Percentiles rank a stretch among this genome's conserved stretches.
These are phyloP conservation scores for Pisolithus tinctorius DNA, from an alignment of 768 basidiomycete species.

Conservation along the genomic window DNA sequence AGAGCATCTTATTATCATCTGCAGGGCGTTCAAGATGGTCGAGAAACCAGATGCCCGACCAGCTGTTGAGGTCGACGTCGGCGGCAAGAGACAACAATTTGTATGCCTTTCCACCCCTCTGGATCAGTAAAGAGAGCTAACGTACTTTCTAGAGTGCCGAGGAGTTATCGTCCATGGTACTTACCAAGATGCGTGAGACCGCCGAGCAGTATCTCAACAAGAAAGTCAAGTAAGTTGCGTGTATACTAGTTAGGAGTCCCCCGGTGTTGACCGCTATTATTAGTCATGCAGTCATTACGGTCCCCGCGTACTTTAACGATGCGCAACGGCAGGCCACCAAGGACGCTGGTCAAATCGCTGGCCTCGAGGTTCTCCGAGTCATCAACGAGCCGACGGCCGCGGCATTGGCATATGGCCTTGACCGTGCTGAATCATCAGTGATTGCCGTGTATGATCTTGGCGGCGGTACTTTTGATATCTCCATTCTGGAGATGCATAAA, in stretches of 20 bases:
- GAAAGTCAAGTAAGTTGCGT: constrained; percentile 72
- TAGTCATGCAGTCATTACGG: constrained; percentile 87
- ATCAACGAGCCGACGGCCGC: constrained; percentile 99
- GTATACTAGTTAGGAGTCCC: background rate
- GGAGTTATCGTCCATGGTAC: constrained; percentile 82
- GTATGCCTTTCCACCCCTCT: constrained; percentile 40
- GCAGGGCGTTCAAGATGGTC: constrained; percentile 78
- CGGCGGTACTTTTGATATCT: constrained; percentile 99
- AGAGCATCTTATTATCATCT: background rate
- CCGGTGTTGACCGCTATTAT: background rate
- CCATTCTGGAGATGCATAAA: constrained; percentile 98
- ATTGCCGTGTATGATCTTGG: constrained; percentile 99
- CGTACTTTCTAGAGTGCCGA: constrained; percentile 59
- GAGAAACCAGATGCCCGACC: constrained; percentile 68
- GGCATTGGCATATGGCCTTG: constrained; percentile 95
- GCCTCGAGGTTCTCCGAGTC: constrained; percentile 94
- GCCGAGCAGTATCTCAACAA: constrained; percentile 92
- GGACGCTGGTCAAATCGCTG: constrained; percentile 95
- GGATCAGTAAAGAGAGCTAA: constrained; percentile 1
- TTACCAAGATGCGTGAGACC: constrained; percentile 93
- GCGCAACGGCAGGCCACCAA: constrained; percentile 99
- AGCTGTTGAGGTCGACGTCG: constrained; percentile 78
- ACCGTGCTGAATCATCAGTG: constrained; percentile 70
- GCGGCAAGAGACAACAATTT: constrained; percentile 73
- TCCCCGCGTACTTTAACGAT: constrained; percentile 99